Evolutionary conservation across 176 grass and related monocot species (phyloP).

Genomic region (Oropetium thomaeum): DNA sequence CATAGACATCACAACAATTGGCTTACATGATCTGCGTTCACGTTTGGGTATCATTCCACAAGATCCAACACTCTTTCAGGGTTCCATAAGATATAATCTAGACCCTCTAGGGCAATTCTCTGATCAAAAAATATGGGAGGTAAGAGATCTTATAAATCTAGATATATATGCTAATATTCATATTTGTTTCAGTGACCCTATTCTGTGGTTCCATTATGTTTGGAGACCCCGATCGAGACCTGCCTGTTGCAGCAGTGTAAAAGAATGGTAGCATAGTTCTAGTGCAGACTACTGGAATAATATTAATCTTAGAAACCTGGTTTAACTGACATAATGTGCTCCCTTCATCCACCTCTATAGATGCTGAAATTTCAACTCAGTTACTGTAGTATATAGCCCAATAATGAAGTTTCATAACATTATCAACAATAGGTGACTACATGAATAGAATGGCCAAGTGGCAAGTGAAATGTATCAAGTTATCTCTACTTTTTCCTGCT

Average conservation of each 20-base stretch:
- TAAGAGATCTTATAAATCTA: slow-evolving; percentile 23
- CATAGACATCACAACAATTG: slow-evolving; percentile 62
- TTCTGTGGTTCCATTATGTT: not conserved
- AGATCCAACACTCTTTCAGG: slow-evolving; percentile 90
- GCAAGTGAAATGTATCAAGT: not conserved
- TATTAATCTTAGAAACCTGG: not conserved
- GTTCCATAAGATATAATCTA: slow-evolving; percentile 83
- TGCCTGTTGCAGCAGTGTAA: not conserved
- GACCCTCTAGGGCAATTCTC: slow-evolving; percentile 64
- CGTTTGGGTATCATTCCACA: slow-evolving; percentile 93
- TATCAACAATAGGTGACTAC: not conserved
- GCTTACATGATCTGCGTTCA: slow-evolving; percentile 86
- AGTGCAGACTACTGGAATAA: not conserved
- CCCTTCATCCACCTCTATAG: not conserved
- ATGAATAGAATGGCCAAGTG: not conserved
- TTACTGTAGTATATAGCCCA: not conserved
- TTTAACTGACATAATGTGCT: not conserved
- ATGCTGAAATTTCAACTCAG: not conserved
- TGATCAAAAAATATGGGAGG: slow-evolving; percentile 87
- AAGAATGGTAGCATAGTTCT: not conserved
- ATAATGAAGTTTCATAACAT: not conserved
- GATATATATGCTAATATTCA: not conserved
- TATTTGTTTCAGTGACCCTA: not conserved
- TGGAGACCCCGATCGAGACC: not conserved
- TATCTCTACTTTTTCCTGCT: not conserved